Conservation (phyloP, 768 basidiomycete species). For the Roridomyces roridus region DNA sequence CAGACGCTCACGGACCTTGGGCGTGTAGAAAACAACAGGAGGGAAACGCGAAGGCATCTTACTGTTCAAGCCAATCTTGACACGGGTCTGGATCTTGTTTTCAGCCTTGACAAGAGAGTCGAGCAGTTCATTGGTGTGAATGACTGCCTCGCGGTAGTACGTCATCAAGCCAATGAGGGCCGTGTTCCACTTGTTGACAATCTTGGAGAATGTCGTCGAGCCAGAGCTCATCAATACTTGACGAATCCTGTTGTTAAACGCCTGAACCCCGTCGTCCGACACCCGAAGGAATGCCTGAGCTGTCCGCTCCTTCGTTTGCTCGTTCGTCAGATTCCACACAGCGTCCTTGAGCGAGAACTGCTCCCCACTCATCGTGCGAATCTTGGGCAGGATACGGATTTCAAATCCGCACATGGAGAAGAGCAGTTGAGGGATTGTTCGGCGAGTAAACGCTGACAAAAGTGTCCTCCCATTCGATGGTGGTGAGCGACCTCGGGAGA, state of each 20-base stretch:
- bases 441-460: conserved; percentile 95
- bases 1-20: conserved; percentile 64
- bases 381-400: conserved; percentile 95
- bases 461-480: conserved; percentile 99
- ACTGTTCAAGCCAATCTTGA: conserved; percentile 98
- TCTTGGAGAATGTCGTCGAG: conserved; percentile 98
- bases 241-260: conserved; percentile 97
- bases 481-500: conserved; percentile 92
- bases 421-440: conserved; percentile 95
- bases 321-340: conserved; percentile 97
- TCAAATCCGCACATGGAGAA: conserved; percentile 99
- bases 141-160: conserved; percentile 97
- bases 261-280: conserved; percentile 94
- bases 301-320: conserved; percentile 96
- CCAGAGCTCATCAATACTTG: conserved; percentile 99
- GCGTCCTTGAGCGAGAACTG: conserved; percentile 97
- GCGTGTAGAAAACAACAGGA: conserved; percentile 94
- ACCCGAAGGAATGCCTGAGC: conserved; percentile 98
- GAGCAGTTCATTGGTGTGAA: conserved; percentile 95
- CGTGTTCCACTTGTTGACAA: conserved; percentile 98
- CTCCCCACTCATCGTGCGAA: conserved; percentile 93
- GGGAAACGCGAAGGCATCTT: conserved; percentile 99
- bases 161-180: conserved; percentile 96
- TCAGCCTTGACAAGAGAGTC: conserved; percentile 98
- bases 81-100: conserved; percentile 99